phyloP scores from a whole-genome alignment of 441 rosid genomes.

The Gossypium gossypioides region DNA sequence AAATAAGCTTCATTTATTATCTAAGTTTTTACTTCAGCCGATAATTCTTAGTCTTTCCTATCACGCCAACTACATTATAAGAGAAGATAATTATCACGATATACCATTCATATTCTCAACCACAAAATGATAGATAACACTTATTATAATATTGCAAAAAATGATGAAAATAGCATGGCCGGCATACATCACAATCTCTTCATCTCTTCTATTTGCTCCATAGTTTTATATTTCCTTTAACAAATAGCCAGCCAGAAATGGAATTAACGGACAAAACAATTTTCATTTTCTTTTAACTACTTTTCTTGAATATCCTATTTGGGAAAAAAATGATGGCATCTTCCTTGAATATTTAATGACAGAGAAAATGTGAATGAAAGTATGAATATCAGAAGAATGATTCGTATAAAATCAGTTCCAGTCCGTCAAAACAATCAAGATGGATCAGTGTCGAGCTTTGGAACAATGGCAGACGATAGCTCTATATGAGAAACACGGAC shows the following conservation, averaged over 20 bases:
- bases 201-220: not conserved
- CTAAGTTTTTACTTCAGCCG: too few species aligned
- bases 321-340: not conserved
- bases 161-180: not conserved
- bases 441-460: slow-evolving; percentile 50
- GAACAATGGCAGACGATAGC: slow-evolving; percentile 77
- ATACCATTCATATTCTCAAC: too few species aligned
- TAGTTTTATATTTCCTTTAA: not conserved
- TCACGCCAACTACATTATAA: too few species aligned
- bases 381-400: slow-evolving; percentile 25
- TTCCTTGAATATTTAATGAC: not conserved
- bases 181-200: not conserved
- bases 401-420: slow-evolving; percentile 16
- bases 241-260: not conserved
- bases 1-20: too few species aligned
- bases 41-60: too few species aligned
- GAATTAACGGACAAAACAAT: not conserved
- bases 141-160: not conserved
- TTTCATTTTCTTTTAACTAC: not conserved
- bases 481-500: slow-evolving; percentile 87
- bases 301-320: not conserved
- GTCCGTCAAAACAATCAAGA: slow-evolving; percentile 24
- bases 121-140: too few species aligned
- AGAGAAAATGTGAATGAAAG: slow-evolving; percentile 6
- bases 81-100: too few species aligned